A percentile compares a stretch with the other conserved stretches of the same genome.
phyloP scores from a whole-genome alignment of 768 basidiomycete genomes.

The Lactarius tabidus region DNA sequence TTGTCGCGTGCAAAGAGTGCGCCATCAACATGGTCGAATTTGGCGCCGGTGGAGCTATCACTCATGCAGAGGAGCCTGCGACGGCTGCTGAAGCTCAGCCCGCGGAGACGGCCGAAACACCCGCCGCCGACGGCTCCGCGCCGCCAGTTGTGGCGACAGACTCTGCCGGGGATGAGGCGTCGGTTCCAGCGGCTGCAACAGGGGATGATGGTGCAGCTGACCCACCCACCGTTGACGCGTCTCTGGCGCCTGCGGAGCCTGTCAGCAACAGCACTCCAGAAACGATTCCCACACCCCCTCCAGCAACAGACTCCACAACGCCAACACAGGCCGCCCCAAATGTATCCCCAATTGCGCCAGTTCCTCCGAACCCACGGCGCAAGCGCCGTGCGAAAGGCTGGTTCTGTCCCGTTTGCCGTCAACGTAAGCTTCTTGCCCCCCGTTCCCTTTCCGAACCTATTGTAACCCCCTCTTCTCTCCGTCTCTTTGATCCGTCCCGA shows the following conservation, averaged over 20 bases:
- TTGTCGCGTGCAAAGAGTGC: constrained; percentile 94
- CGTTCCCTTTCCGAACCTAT: background rate
- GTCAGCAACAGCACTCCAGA: constrained; percentile 19
- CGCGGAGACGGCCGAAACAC: constrained; percentile 29
- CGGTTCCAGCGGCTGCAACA: background rate
- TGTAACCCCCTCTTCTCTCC: background rate
- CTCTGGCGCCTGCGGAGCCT: constrained; percentile 15
- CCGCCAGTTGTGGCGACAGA: constrained; percentile 32
- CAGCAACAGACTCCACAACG: constrained; percentile 19
- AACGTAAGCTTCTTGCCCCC: constrained; percentile 58
- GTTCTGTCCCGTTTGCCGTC: constrained; percentile 95
- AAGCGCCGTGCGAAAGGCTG: constrained; percentile 95
- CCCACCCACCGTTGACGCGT: constrained; percentile 10
- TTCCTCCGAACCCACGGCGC: constrained; percentile 49
- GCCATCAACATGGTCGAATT: constrained; percentile 98
- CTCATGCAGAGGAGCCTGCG: constrained; percentile 45
- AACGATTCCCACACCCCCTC: background rate
- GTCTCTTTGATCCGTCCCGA: background rate
- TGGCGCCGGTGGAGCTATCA: constrained; percentile 85
- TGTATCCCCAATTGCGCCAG: constrained; percentile 15
- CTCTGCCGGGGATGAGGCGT: constrained; percentile 24
- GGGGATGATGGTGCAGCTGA: background rate
- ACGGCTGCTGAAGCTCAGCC: constrained; percentile 32
- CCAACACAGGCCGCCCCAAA: constrained; percentile 21
- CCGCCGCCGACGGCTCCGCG: constrained; percentile 7